Conservation (phyloP, 75 land plant genomes). For the Pinus albicaulis region DNA sequence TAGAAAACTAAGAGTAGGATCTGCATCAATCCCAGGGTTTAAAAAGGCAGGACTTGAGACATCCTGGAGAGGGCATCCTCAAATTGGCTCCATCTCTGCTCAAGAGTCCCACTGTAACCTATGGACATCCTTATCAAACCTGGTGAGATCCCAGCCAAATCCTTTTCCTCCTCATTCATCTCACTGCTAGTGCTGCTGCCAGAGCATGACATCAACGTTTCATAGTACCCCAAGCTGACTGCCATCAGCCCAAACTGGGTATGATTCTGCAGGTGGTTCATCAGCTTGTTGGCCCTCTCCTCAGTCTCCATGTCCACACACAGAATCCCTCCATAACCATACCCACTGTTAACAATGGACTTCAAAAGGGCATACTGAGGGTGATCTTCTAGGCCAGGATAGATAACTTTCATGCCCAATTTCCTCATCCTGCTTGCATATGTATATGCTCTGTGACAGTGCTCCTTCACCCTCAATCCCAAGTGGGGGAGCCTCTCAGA, state of each 20-base stretch:
- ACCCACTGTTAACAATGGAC: constrained; percentile 67
- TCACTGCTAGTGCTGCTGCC: constrained; percentile 96
- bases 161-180: constrained; percentile 59
- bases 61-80: constrained; percentile 59
- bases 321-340: constrained; percentile 84
- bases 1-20: no score
- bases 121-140: constrained; percentile 87
- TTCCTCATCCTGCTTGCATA: constrained; percentile 66
- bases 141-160: constrained; percentile 70
- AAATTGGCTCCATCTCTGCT: constrained; percentile 88
- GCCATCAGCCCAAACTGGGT: constrained; percentile 91
- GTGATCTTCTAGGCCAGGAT: constrained; percentile 89
- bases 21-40: not conserved
- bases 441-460: constrained; percentile 59
- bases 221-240: constrained; percentile 90
- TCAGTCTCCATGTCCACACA: constrained; percentile 79
- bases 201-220: constrained; percentile 97
- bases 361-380: constrained; percentile 71
- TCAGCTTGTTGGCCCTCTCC: constrained; percentile 71
- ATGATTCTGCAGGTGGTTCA: constrained; percentile 74
- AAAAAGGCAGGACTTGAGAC: not conserved
- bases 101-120: constrained; percentile 78
- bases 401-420: constrained; percentile 79
- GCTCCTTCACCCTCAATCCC: constrained; percentile 82
- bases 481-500: constrained; percentile 85